Evolutionary conservation across 768 basidiomycete genomes (phyloP), one percentile per base, ranked within the genome.

Genomic region (Agaricus bisporus): DNA sequence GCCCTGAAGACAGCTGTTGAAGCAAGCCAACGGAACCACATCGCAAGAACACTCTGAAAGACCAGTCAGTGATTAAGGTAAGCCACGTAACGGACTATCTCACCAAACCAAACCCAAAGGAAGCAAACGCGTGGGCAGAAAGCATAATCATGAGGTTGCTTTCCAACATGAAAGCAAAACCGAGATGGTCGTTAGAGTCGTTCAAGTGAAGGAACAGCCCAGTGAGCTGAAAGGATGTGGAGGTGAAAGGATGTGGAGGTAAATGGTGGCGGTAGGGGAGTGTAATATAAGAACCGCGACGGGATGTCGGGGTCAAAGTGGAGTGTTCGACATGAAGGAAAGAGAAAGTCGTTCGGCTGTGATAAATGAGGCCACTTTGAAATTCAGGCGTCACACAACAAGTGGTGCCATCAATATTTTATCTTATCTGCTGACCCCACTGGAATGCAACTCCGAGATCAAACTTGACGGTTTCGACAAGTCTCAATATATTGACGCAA

Each of bases 11-110:
- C 18, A 56, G 58, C 36, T 14, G 61, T 50, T 41, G 72, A 72
- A 29, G 71, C 45, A 41, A 73, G 55, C 75, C 75, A 76, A 15
- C 66, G 64, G 32, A 76, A 49, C 68, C 73, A 75, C 48, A 77
- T 71, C 41, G 70, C 73, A 25, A 76, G 60, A 36, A 77, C 59
- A 60, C 75, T 77, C 75, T 77, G 45, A 45, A 58, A n/a, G 56
- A 41, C 49, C 38, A 49, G 38, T 45, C n/a, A 56, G 32, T 37
- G 12, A 18, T 46, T 10, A 18, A 15, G 46, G 37, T 3, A 29
- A 51, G 22, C 15, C 26, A 44, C 9, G 46, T 22, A 39, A 48
- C 22, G 43, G 37, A 46, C 20, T 29, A 28, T 62, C 69, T 56
- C 56, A 76, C 75, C 66, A 76, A 59, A 51, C 72, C 70, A 50